Base-by-base conservation (phyloP, 768 basidiomycete species). In the Tubosaeta sp. region DNA sequence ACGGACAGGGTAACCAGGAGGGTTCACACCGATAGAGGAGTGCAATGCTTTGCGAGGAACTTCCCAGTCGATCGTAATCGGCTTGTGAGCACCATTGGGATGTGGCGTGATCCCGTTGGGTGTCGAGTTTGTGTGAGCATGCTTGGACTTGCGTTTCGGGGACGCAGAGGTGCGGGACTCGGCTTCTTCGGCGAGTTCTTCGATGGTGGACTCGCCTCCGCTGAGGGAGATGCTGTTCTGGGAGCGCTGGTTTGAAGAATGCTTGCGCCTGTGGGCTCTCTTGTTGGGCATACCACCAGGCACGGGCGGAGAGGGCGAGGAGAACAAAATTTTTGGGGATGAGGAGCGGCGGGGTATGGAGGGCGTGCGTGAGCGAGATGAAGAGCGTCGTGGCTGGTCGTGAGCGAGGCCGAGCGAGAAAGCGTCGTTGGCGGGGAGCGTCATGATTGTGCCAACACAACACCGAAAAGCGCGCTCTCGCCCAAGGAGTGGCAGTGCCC, bases 11-110 rank as follows among this genome's bases (percentile, higher is more conserved):
- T 31, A 46, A 16, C 14, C 29, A 49, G n/a, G n/a, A 34, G 32
- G n/a, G 44, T 46, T 76, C 84, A 27, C 35, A 90, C 92, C 93
- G 53, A 95, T 95, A 4, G 87, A 90, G 12, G 88, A 87, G 68
- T 96, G 94, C 39, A 96, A 66, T 10, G 81, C 69, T 69, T 96
- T 96, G 56, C 94, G 73, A 1, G 94, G 94, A 44, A 96, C 84
- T 69, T 96, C 94, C 84, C 87, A 93, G 69, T 94, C 87, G 27
- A 89, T 57, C 11, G 32, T 5, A 19, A 59, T 62, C 6, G 59
- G 57, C 24, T 55, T 58, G 29, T 43, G 41, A 14, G 24, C 6
- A n/a, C 39, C 46, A 38, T 51, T 22, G 39, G 51, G 48, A 25
- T 36, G 49, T 27, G 54, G 9, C n/a, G 50, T 14, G 3, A 45